Base-by-base conservation (phyloP, 495 filamentous ascomycete genomes). In the Lepidopterella palustris region DNA sequence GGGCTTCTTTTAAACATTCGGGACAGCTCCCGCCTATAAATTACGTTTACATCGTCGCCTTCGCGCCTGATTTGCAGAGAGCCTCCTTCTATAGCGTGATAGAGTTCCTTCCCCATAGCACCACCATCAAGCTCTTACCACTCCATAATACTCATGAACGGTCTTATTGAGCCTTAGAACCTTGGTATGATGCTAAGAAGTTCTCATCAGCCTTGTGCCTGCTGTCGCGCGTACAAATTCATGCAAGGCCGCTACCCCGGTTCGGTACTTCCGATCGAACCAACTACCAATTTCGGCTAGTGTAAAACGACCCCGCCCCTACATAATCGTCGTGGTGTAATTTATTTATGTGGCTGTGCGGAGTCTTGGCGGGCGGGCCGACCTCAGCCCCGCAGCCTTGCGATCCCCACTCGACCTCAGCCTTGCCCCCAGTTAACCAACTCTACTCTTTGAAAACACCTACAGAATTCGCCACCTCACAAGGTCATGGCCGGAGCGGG, bases 401-500 rank as follows among this genome's bases (percentile, higher is more conserved):
- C 31, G 50, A 53, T 53, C n/a, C 50, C 50, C 23, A 53, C 23
- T 53, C 50, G 31, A 53, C 50, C 31, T 53, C 31, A 27, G 52
- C 52, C 29, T 5, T 32, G 9, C 52, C 5, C 52, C 29, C n/a
- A n/a, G 27, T 15, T 55, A 27, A 55, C 52, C 52, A 55, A 55
- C 52, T 55, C 52, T 35, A 32, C 52, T 32, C 52, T 55, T 32
- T 55, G 42, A 32, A 55, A 55, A 27, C 24, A 10, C 52, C 28
- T 55, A 32, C 52, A 40, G 42, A 55, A 55, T n/a, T 55, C 52
- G 52, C 28, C 29, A 55, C 23, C 52, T 27, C 52, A 55, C 52
- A 53, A 45, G 50, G 39, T 26, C 67, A 69, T 70, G 15, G 66
- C 62, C 52, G 47, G 25, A 28, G 66, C 53, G 40, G 59, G 47